Conservation (phyloP, 73 alveolate genomes). For the Paramecium pentaurelia region DNA sequence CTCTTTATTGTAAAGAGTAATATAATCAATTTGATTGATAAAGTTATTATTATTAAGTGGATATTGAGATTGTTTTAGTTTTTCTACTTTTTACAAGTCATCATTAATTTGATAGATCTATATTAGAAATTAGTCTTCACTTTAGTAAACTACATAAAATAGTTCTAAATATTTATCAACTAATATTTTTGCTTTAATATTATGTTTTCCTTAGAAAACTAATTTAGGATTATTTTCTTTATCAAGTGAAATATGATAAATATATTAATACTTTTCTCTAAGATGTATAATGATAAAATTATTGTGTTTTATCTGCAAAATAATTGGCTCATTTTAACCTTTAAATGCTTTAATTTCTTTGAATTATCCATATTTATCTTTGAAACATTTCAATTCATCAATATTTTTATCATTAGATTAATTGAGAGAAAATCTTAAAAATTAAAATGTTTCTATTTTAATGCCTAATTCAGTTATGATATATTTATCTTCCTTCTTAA, state of each 20-base stretch:
- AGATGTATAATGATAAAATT: neutral
- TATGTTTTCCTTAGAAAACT: neutral
- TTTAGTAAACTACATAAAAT: neutral
- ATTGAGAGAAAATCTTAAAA: neutral
- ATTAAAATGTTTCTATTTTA: neutral
- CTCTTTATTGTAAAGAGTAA: neutral
- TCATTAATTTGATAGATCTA: neutral
- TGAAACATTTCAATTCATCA: neutral
- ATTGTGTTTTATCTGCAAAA: neutral
- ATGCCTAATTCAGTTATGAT: neutral
- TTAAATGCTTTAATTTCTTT: neutral
- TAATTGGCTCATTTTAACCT: neutral
- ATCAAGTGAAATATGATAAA: neutral
- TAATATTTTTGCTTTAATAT: neutral
- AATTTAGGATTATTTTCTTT: neutral
- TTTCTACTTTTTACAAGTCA: neutral
- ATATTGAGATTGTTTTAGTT: neutral
- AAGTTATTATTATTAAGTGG: neutral
- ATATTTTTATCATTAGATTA: neutral
- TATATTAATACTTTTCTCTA: neutral
- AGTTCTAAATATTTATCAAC: neutral
- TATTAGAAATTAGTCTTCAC: neutral
- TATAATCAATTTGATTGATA: neutral
- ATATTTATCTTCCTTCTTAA: neutral
- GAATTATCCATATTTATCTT: neutral